A percentile compares a stretch with the other conserved stretches of the same genome.
Evolutionary conservation across 164 flowering plant genomes (phyloP).

Genomic region (Magnolia kwangsiensis): DNA sequence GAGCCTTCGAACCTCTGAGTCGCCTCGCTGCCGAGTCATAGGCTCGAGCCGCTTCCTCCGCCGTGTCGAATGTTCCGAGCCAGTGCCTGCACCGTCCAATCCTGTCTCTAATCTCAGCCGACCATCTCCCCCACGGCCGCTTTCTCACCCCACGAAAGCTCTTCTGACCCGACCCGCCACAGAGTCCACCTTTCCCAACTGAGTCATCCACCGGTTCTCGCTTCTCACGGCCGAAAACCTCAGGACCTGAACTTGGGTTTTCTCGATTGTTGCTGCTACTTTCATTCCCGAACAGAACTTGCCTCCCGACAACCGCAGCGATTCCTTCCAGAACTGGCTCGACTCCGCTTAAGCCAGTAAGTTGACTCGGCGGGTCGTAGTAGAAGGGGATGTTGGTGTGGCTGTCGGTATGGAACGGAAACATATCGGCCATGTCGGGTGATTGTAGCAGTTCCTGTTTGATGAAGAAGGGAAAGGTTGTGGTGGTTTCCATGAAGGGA

Average conservation of each 20-base stretch:
- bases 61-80: constrained; percentile 90
- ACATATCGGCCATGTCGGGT: background rate
- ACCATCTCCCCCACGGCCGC: constrained; percentile 96
- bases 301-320: constrained; percentile 72
- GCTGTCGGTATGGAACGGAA: background rate
- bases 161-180: constrained; percentile 25
- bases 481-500: constrained; percentile 4
- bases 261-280: background rate
- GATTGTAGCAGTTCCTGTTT: background rate
- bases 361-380: background rate
- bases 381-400: background rate
- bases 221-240: background rate
- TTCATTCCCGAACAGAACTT: constrained; percentile 50
- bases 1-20: constrained; percentile 74
- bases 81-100: constrained; percentile 89
- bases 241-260: background rate
- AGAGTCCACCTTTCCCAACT: background rate
- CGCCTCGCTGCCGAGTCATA: constrained; percentile 88
- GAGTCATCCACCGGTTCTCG: background rate
- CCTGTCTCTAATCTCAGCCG: constrained; percentile 88
- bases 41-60: constrained; percentile 91
- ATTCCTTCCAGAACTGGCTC: constrained; percentile 61
- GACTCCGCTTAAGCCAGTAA: background rate
- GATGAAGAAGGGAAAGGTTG: background rate
- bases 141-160: constrained; percentile 76